Percentiles rank a stretch among this genome's conserved stretches.
Evolutionary conservation across 345 rosid species (phyloP).

Genomic region (Lagerstroemia speciosa): DNA sequence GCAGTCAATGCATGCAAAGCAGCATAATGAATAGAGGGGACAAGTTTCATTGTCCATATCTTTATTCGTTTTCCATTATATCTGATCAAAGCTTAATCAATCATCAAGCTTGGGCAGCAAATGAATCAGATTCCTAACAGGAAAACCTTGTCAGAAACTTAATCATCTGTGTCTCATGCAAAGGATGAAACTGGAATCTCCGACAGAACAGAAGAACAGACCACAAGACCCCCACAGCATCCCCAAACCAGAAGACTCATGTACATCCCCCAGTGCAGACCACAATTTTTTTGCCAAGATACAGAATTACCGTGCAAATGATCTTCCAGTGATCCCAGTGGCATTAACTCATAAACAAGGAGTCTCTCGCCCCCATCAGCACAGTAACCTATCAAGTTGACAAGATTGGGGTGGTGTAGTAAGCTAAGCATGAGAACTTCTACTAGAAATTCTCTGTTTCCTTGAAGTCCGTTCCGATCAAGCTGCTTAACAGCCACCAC

Average conservation of each 20-base stretch:
- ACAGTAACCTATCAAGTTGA: constrained; percentile 91
- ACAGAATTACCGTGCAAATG: constrained; percentile 75
- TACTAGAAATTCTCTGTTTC: constrained; percentile 94
- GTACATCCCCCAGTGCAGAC: background rate
- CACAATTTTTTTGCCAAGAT: background rate
- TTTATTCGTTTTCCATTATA: background rate
- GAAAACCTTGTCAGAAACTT: background rate
- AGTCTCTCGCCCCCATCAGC: constrained; percentile 97
- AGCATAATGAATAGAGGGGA: background rate
- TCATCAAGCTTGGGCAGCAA: too few species aligned
- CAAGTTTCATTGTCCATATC: background rate
- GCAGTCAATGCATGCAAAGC: background rate
- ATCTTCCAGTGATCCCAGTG: constrained; percentile 90
- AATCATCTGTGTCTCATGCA: background rate
- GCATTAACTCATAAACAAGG: constrained; percentile 95
- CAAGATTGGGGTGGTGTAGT: constrained; percentile 88
- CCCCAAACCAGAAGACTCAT: too few species aligned
- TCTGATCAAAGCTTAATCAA: background rate
- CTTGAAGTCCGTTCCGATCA: constrained; percentile 90
- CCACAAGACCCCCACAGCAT: too few species aligned
- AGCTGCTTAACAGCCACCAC: constrained; percentile 94
- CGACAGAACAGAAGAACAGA: background rate
- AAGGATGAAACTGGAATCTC: background rate
- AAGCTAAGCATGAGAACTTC: constrained; percentile 98
- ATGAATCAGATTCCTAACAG: too few species aligned